Evolutionary conservation across 768 basidiomycete species (phyloP).

Genomic region (Mycena galericulata): DNA sequence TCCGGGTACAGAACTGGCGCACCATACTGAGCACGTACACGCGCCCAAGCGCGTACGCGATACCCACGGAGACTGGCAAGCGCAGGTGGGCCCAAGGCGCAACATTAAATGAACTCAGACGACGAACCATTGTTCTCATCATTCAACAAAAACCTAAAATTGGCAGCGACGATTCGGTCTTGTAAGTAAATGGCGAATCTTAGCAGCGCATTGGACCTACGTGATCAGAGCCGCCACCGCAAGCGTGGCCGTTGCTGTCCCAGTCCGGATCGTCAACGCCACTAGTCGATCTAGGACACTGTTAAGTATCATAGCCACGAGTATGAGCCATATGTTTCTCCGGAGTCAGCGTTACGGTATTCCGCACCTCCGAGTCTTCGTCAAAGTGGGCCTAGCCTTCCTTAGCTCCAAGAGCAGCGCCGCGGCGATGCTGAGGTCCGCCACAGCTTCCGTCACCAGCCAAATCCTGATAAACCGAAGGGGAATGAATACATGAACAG

Average conservation of each 20-base stretch:
- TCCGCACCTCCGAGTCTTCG: slow-evolving; percentile 15
- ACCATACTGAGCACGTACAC: slow-evolving; percentile 27
- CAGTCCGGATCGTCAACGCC: slow-evolving; percentile 22
- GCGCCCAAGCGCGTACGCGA: slow-evolving; percentile 19
- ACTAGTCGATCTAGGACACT: slow-evolving; percentile 14
- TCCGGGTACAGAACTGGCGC: slow-evolving; percentile 6
- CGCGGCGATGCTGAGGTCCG: slow-evolving; percentile 23
- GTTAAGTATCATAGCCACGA: slow-evolving; percentile 5
- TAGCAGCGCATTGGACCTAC: slow-evolving; percentile 9
- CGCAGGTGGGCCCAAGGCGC: background rate
- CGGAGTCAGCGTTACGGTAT: background rate
- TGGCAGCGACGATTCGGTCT: slow-evolving; percentile 10
- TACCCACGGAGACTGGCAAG: slow-evolving; percentile 19
- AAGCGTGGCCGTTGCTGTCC: slow-evolving; percentile 23
- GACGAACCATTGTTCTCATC: slow-evolving; percentile 15
- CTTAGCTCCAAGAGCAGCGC: slow-evolving; percentile 18
- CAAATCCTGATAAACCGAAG: slow-evolving; percentile 16
- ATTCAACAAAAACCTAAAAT: slow-evolving; percentile 17
- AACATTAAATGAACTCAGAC: slow-evolving; percentile 11
- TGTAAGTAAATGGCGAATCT: slow-evolving; percentile 11
- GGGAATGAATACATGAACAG: slow-evolving; percentile 10
- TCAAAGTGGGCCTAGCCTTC: slow-evolving; percentile 15
- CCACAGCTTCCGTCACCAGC: slow-evolving; percentile 8
- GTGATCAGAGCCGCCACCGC: slow-evolving; percentile 8
- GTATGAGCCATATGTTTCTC: slow-evolving; percentile 14